Evolutionary conservation across 1,139 yeast species (phyloP), one percentile per base, ranked within the genome.

Genomic region (Diutina rugosa): DNA sequence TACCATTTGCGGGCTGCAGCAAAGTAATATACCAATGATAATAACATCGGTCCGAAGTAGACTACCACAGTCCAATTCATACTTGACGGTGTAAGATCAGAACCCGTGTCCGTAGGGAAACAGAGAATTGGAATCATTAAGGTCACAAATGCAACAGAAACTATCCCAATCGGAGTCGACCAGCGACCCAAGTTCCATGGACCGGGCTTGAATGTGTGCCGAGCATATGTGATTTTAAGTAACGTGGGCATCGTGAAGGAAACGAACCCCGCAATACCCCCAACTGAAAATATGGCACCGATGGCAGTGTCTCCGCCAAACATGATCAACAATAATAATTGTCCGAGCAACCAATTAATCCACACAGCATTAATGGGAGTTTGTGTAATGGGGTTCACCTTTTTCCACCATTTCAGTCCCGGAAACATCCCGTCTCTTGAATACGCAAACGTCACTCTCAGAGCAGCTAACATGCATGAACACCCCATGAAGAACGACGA

Each of bases 11-110:
- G 81, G 35, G 90, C 90, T 62, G 81, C 82, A 10, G 77, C 67
- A 56, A 69, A 64, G 65, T 72, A 85, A 81, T 85, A 85, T 1
- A 73, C 62, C 28, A 75, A 63, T 2, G 82, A 79, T 44, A 83
- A 57, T 26, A 80, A 63, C 77, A 84, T 72, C 12, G 88, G 82
- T 1, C 87, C 90, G 63, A 82, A 84, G 67, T 78, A 85, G 16
- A 85, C 89, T 45, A 84, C 76, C 21, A 72, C 78, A 0, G 90
- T 86, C 87, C 89, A 85, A 69, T 85, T 85, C 90, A 85, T 85
- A 41, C 62, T 62, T 32, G 76, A 75, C 5, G 79, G 69, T 8
- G 74, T 71, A 61, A 77, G 68, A 60, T 78, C 65, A n/a, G 70
- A 68, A 16, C 87, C 87, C 57, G 67, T 72, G 41, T 71, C 73